Base-by-base conservation (phyloP, 1,284 basidiomycete genomes). In the Cronartium ribicola region DNA sequence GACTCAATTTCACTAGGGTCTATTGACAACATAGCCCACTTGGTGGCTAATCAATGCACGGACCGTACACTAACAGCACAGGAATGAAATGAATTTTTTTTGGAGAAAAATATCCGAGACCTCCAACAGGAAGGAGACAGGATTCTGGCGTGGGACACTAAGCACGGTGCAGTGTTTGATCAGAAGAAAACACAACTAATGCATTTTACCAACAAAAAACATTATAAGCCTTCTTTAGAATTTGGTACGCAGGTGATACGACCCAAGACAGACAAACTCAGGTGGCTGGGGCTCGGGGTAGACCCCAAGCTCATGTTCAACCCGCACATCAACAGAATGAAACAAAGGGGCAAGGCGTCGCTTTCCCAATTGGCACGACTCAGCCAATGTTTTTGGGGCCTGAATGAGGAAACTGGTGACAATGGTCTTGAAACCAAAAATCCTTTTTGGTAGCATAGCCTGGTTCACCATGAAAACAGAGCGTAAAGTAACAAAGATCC, bases 1-100 rank as follows among this genome's bases (percentile, higher is more conserved):
- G 66, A 67, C n/a, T 5, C 4, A 7, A 36, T 67, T 17, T 67
- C 66, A 17, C 2, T 67, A 41, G 66, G 48, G 0, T 67, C 43
- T 1, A 17, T 67, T 4, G 37, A 67, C 4, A 17, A 67, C 36
- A 57, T 57, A 20, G 46, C 60, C 6, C 66, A 67, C 39, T n/a
- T 67, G 5, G 57, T 60, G 10, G 4, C 57, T 13, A 22, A 10
- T 4, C 20, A 22, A 4, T 22, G 48, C 48, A 29, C 29, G 29
- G 29, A 29, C 29, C 29, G 2, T 29, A 29, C 29, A 40, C 43
- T 6, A 4, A 40, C 13, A 2, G 20, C 13, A 44, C 43, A 41
- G 3, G 17, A 29, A 39, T 39, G 17, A 29, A 29, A 29, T 29
- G 29, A 29, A 29, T 1, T 1, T 1, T 1, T 1, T 2, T 29